Conservation (phyloP, 2,329 filamentous ascomycete species). For the Talaromyces piceae region DNA sequence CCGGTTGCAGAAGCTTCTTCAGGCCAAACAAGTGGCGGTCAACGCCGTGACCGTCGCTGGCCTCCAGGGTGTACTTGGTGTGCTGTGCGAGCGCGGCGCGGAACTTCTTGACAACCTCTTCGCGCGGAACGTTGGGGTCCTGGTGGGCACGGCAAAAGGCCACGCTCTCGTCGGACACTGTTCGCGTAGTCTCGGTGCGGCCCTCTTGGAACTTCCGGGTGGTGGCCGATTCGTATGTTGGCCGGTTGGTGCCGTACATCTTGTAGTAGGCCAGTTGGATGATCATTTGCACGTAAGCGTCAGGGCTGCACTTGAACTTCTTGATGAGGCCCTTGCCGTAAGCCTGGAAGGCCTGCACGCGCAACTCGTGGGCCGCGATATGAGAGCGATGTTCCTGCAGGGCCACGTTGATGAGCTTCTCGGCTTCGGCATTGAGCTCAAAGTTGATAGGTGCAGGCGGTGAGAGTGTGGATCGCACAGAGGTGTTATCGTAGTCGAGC, state of each 20-base stretch:
- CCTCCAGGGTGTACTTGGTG: conserved; percentile 82
- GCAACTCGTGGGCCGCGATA: conserved; percentile 81
- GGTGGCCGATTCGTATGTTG: conserved; percentile 94
- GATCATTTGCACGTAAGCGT: conserved; percentile 96
- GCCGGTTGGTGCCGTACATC: conserved; percentile 97
- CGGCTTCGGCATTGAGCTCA: conserved; percentile 64
- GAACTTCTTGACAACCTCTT: conserved; percentile 66
- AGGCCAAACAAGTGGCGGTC: conserved; percentile 96
- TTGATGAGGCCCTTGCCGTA: conserved; percentile 99
- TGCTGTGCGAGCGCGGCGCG: conserved; percentile 74
- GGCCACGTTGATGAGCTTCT: conserved; percentile 71
- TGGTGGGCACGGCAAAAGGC: conserved; percentile 84
- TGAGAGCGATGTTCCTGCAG: conserved; percentile 69
- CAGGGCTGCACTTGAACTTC: conserved; percentile 97
- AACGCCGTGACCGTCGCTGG: conserved; percentile 85
- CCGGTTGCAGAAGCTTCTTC: conserved; percentile 77
- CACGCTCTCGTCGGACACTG: conserved; percentile 82
- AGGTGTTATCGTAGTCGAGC: conserved; percentile 75
- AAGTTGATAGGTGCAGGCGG: conserved; percentile 75
- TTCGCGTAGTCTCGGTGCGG: conserved; percentile 90
- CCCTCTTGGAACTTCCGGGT: conserved; percentile 94
- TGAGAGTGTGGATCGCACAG: conserved; percentile 72
- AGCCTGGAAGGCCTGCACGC: conserved; percentile 90
- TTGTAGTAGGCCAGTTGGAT: conserved; percentile 98
- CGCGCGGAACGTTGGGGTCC: conserved; percentile 56